Conservation (phyloP, 371 early-diverging fungal genomes). For the Hamiltosporidium magnivora region DNA sequence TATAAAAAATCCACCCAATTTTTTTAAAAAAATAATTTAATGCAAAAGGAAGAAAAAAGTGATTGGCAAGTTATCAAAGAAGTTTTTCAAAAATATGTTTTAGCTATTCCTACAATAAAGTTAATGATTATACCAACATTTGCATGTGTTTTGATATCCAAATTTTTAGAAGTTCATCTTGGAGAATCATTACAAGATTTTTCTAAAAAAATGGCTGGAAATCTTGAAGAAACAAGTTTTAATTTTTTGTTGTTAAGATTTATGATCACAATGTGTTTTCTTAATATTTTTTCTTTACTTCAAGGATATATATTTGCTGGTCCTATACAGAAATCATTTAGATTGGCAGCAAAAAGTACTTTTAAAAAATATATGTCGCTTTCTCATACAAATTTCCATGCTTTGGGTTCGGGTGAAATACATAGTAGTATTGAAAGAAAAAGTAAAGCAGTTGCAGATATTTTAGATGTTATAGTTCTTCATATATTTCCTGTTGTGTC, state of each 20-base stretch:
- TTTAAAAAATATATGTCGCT: slow-evolving; percentile 33
- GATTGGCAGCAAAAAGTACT: slow-evolving; percentile 19
- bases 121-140: slow-evolving; percentile 4
- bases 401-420: slow-evolving; percentile 38
- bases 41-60: no score
- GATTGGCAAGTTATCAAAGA: neutral
- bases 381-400: slow-evolving; percentile 19
- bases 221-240: neutral
- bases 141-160: slow-evolving; percentile 5
- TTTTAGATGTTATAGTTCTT: slow-evolving; percentile 43
- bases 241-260: slow-evolving; percentile 8
- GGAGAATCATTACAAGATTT: slow-evolving; percentile 2
- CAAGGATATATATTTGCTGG: slow-evolving; percentile 34
- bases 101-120: slow-evolving; percentile 10
- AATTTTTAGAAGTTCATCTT: slow-evolving; percentile 13
- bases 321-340: slow-evolving; percentile 34
- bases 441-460: slow-evolving; percentile 44
- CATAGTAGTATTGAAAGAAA: slow-evolving; percentile 34
- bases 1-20: no score
- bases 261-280: neutral
- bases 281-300: slow-evolving; percentile 20
- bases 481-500: slow-evolving; percentile 29
- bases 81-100: slow-evolving; percentile 12
- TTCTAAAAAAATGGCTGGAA: neutral
- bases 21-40: no score